Evolutionary conservation across 1,284 basidiomycete genomes (phyloP).

Genomic region (Ceratobasidium sp.): DNA sequence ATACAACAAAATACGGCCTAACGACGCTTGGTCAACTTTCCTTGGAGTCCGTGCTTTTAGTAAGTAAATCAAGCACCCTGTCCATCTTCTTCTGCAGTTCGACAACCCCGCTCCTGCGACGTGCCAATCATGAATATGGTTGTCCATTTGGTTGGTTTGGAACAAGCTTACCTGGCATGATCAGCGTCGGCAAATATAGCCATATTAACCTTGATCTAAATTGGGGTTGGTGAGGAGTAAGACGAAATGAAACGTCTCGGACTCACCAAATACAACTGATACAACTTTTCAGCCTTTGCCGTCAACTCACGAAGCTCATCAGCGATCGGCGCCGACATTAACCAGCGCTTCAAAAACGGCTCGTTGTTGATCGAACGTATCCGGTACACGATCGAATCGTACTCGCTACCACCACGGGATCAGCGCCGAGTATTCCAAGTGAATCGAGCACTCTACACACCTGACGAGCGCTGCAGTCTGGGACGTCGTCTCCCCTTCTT

Average conservation of each 20-base stretch:
- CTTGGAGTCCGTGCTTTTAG: not conserved
- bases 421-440: too few species aligned
- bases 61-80: slow-evolving; percentile 15
- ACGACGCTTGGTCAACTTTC: not conserved
- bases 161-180: slow-evolving; percentile 19
- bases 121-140: not conserved
- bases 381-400: slow-evolving; percentile 33
- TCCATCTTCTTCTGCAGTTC: slow-evolving; percentile 36
- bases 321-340: slow-evolving; percentile 15
- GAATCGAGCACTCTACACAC: not conserved
- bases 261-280: slow-evolving; percentile 43
- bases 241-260: too few species aligned
- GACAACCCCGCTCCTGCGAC: slow-evolving; percentile 1
- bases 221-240: not conserved
- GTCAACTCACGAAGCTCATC: slow-evolving; percentile 27
- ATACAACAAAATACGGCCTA: too few species aligned
- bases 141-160: too few species aligned
- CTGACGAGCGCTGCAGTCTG: slow-evolving; percentile 42
- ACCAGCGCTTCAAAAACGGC: slow-evolving; percentile 33
- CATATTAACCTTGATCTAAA: slow-evolving; percentile 40
- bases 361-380: slow-evolving; percentile 42
- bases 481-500: slow-evolving; percentile 41
- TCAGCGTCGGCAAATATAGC: slow-evolving; percentile 31
- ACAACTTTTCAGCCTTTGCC: slow-evolving; percentile 35
- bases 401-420: not conserved